Evolutionary conservation across 2,329 filamentous ascomycete genomes (phyloP).

Genomic region (Penicillium sclerotiorum): DNA sequence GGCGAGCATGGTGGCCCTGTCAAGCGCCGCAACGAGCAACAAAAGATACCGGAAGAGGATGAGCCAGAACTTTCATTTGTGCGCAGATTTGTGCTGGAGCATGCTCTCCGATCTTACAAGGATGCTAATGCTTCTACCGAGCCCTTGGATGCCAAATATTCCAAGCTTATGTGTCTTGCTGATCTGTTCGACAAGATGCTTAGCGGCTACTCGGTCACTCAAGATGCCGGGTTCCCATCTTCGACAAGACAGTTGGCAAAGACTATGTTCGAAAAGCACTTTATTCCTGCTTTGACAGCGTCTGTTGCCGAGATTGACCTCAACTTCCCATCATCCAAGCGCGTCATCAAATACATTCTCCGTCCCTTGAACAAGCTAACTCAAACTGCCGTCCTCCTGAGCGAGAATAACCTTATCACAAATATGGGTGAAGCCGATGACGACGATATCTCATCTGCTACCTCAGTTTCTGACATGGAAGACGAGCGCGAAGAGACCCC

Average conservation of each 20-base stretch:
- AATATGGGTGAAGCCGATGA: constrained; percentile 72
- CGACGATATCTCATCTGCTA: constrained; percentile 83
- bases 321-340: constrained; percentile 89
- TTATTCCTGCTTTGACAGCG: constrained; percentile 81
- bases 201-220: constrained; percentile 70
- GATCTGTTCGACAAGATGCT: constrained; percentile 94
- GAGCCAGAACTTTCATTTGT: constrained; percentile 73
- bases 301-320: constrained; percentile 96
- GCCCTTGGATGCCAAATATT: constrained; percentile 80
- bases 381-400: constrained; percentile 81
- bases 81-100: constrained; percentile 91
- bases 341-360: constrained; percentile 94
- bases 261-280: constrained; percentile 98
- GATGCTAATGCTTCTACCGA: constrained; percentile 80
- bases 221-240: constrained; percentile 47
- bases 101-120: constrained; percentile 87
- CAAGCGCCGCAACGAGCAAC: constrained; percentile 55
- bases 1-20: constrained; percentile 69
- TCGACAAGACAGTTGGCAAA: constrained; percentile 85
- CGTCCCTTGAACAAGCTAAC: constrained; percentile 86
- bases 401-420: constrained; percentile 75
- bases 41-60: constrained; percentile 40
- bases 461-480: constrained; percentile 84
- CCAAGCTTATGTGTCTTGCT: constrained; percentile 80
- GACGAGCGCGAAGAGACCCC: constrained; percentile 92